Evolutionary conservation across 306 rosid species (phyloP).

Genomic region (Cucumis cinereus): DNA sequence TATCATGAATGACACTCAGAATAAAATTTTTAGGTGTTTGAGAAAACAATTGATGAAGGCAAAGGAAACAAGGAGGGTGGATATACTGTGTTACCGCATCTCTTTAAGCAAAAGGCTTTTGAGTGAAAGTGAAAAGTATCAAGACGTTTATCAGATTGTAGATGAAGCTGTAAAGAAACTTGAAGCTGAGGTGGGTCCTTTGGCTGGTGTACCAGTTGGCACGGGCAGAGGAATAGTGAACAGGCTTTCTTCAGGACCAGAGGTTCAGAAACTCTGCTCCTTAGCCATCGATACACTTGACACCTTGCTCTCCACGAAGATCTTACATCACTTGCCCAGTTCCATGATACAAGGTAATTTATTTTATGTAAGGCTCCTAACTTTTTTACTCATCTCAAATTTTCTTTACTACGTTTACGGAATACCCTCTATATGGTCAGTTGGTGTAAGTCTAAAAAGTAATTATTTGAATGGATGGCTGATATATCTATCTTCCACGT

Average conservation of each 20-base stretch:
- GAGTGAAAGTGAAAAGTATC: slow-evolving; percentile 48
- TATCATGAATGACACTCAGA: background rate
- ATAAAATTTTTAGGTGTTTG: slow-evolving; percentile 45
- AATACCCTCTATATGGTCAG: background rate
- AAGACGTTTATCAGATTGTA: slow-evolving; percentile 43
- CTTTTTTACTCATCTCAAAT: background rate
- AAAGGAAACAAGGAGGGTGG: slow-evolving; percentile 85
- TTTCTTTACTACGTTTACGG: background rate
- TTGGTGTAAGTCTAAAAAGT: background rate
- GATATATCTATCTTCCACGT: background rate
- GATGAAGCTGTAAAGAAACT: slow-evolving; percentile 73
- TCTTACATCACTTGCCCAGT: background rate
- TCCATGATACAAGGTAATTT: slow-evolving; percentile 1
- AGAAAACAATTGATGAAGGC: slow-evolving; percentile 69
- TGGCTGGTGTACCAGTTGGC: slow-evolving; percentile 64
- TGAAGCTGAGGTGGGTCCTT: slow-evolving; percentile 80
- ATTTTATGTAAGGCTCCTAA: background rate
- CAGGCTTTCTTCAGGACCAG: slow-evolving; percentile 95
- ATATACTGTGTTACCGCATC: slow-evolving; percentile 79
- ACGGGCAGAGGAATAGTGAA: slow-evolving; percentile 94
- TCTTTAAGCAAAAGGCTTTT: slow-evolving; percentile 72
- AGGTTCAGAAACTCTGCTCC: slow-evolving; percentile 79
- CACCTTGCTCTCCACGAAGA: slow-evolving; percentile 23
- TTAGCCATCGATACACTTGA: slow-evolving; percentile 64
- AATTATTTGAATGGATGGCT: background rate